Conservation (phyloP, 164 flowering plant genomes). For the Vitis rotundifolia region DNA sequence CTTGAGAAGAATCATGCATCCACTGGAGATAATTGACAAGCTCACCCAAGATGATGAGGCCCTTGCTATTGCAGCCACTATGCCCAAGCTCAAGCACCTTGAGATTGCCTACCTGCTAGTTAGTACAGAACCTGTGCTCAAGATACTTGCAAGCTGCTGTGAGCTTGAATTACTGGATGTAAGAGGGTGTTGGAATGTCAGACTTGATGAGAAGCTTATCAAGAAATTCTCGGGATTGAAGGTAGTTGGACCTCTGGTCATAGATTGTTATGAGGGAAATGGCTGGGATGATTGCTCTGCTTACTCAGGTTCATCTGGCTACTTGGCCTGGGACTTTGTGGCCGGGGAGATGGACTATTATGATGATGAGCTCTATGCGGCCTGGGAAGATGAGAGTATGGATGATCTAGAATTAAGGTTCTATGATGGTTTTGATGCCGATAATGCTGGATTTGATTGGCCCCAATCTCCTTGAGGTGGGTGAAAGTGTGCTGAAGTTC, state of each 20-base stretch:
- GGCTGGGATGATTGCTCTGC: conserved; percentile 43
- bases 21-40: conserved; percentile 33
- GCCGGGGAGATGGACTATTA: conserved; percentile 30
- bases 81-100: conserved; percentile 62
- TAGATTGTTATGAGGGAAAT: conserved; percentile 20
- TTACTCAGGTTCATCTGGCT: conserved; percentile 38
- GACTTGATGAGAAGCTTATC: conserved; percentile 38
- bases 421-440: conserved; percentile 37
- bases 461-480: conserved; percentile 29
- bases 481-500: conserved; percentile 4
- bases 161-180: conserved; percentile 53
- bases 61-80: conserved; percentile 56
- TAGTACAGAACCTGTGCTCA: conserved; percentile 16
- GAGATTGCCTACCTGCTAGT: conserved; percentile 50
- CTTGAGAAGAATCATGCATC: conserved; percentile 50
- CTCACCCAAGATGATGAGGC: conserved; percentile 62
- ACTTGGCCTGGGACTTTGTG: conserved; percentile 47
- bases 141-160: conserved; percentile 13
- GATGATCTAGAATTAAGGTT: conserved; percentile 50
- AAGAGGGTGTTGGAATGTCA: conserved; percentile 59
- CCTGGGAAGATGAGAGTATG: conserved; percentile 50
- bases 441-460: conserved; percentile 35
- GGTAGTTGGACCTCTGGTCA: conserved; percentile 34
- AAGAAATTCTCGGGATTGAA: conserved; percentile 30
- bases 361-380: conserved; percentile 29